These are phyloP conservation scores for Russula ochroleuca DNA, from an alignment of 768 basidiomycete genomes.

Conservation along the genomic window DNA sequence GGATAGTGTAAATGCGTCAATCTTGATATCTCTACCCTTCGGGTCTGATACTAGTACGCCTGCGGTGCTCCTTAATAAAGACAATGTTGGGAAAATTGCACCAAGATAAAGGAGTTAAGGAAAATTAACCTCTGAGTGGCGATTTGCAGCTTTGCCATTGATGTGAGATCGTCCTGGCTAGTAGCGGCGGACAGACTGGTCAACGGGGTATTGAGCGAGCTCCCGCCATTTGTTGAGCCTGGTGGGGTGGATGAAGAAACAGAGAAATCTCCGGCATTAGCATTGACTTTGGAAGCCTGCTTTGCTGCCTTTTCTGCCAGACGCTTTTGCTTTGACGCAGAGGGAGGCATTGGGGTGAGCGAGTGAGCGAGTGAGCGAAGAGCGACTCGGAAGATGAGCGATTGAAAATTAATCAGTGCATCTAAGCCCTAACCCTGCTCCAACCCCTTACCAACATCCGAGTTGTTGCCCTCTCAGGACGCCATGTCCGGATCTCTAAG, in stretches of 20 bases:
- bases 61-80: conserved; percentile 66
- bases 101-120: neutral
- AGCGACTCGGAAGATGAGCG: neutral
- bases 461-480: neutral
- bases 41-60: conserved; percentile 91
- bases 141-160: conserved; percentile 86
- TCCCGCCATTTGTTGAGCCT: conserved; percentile 56
- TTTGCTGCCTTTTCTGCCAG: conserved; percentile 92
- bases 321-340: conserved; percentile 86
- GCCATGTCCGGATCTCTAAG: conserved; percentile 15
- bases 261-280: conserved; percentile 42
- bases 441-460: neutral
- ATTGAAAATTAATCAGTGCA: conserved; percentile 20
- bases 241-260: conserved; percentile 56
- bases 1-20: conserved; percentile 90
- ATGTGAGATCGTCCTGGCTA: conserved; percentile 72
- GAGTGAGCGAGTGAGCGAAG: neutral
- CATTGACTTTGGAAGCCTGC: conserved; percentile 54
- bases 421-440: conserved; percentile 24
- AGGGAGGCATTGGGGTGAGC: conserved; percentile 54
- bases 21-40: conserved; percentile 95
- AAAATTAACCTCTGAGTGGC: conserved; percentile 78
- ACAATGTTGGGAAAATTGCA: conserved; percentile 13
- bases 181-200: conserved; percentile 77
- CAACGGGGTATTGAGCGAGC: conserved; percentile 68